phyloP scores from a whole-genome alignment of 83 land plant species.

The Larix sibirica region DNA sequence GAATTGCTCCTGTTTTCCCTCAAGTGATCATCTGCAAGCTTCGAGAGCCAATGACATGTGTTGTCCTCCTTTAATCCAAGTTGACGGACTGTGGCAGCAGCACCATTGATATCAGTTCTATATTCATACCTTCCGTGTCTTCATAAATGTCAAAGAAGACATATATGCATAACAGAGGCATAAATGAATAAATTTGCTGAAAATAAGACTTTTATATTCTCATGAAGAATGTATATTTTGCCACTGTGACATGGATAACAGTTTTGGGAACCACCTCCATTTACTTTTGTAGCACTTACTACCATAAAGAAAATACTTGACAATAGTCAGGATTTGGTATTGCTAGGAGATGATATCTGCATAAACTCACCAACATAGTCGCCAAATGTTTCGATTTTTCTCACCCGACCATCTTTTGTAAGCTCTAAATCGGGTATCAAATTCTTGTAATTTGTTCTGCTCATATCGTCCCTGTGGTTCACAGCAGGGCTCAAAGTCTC shows the following conservation, averaged over 20 bases:
- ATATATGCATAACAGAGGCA: not conserved
- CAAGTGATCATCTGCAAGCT: constrained; percentile 18
- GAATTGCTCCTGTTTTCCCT: constrained; percentile 10
- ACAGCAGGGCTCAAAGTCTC: not conserved
- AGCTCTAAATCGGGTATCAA: constrained; percentile 4
- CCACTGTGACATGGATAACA: not conserved
- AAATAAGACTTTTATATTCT: not conserved
- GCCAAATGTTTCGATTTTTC: constrained; percentile 2
- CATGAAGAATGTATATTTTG: not conserved
- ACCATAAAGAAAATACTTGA: not conserved
- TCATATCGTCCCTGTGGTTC: not conserved
- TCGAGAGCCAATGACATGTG: not conserved
- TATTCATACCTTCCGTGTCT: not conserved
- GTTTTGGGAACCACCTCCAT: too few relatives aligned
- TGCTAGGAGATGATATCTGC: not conserved
- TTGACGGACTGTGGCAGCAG: constrained; percentile 9
- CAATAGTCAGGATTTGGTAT: not conserved
- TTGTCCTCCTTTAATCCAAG: constrained; percentile 15
- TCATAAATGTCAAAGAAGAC: not conserved
- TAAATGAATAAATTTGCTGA: not conserved
- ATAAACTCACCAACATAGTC: constrained; percentile 10
- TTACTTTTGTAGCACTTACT: too few relatives aligned
- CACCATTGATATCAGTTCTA: not conserved
- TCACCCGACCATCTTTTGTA: constrained; percentile 2
- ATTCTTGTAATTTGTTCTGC: not conserved